These are phyloP conservation scores for Handroanthus guayacan DNA, from an alignment of 257 asterid genomes.

Conservation along the genomic window DNA sequence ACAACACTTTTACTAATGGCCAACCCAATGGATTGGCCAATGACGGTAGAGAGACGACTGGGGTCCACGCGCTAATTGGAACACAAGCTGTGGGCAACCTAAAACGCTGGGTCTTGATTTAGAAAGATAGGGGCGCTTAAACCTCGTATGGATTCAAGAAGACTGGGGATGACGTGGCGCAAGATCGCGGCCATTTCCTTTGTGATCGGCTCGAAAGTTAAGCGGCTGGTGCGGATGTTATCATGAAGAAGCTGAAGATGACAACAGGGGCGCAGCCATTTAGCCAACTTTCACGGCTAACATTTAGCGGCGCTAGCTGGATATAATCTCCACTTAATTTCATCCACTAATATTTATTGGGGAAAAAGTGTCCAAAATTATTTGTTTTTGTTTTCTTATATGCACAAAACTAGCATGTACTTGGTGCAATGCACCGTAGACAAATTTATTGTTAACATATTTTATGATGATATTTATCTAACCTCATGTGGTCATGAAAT, in stretches of 20 bases:
- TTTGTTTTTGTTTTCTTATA: too few relatives aligned
- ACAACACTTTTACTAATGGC: not conserved
- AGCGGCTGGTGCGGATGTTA: constrained; percentile 25
- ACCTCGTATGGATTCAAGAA: constrained; percentile 31
- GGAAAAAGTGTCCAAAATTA: too few relatives aligned
- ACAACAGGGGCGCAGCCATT: not conserved
- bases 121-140: constrained; percentile 30
- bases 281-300: not conserved
- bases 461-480: too few relatives aligned
- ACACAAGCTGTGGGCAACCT: not conserved
- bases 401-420: too few relatives aligned
- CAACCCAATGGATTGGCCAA: not conserved
- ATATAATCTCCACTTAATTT: not conserved
- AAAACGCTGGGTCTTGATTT: not conserved
- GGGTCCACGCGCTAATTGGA: too few relatives aligned
- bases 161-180: constrained; percentile 34
- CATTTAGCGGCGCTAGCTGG: not conserved
- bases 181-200: not conserved
- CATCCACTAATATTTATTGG: too few relatives aligned
- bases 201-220: constrained; percentile 31
- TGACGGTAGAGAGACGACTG: not conserved
- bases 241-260: not conserved
- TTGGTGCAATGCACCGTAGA: too few relatives aligned
- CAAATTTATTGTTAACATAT: too few relatives aligned
- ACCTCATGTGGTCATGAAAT: too few relatives aligned